These are phyloP conservation scores for Citrullus mucosospermus DNA, from an alignment of 306 rosid species.

Conservation along the genomic window DNA sequence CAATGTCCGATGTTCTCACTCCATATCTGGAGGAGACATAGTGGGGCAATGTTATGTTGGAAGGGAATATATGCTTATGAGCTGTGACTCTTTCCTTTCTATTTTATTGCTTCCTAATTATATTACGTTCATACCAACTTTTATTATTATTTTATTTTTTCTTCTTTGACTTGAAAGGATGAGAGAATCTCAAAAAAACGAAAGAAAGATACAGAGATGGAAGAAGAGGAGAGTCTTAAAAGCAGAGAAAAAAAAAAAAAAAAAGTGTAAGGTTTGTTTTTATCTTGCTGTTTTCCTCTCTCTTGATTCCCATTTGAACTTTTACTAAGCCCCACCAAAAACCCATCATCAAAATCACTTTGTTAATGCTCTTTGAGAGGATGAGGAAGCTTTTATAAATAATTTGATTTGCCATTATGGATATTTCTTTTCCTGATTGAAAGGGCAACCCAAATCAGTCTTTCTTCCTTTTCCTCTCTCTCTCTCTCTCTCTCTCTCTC, in stretches of 20 bases:
- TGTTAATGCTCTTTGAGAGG: slow-evolving; percentile 30
- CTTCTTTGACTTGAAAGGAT: slow-evolving; percentile 81
- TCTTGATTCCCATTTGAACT: slow-evolving; percentile 33
- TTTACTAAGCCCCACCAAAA: neutral
- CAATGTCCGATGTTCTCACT: slow-evolving; percentile 66
- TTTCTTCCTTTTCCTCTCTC: slow-evolving; percentile 4
- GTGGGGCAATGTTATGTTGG: slow-evolving; percentile 82
- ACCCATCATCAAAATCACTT: slow-evolving; percentile 23
- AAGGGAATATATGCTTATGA: slow-evolving; percentile 90
- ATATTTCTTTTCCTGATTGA: slow-evolving; percentile 34
- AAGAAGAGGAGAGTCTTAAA: slow-evolving; percentile 49
- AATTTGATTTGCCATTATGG: slow-evolving; percentile 29
- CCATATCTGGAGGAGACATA: slow-evolving; percentile 78
- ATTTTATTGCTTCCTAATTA: slow-evolving; percentile 25
- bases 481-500: too few relatives aligned
- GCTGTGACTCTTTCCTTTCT: slow-evolving; percentile 34
- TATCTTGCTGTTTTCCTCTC: slow-evolving; percentile 50
- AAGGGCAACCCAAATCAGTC: slow-evolving; percentile 31
- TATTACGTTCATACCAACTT: slow-evolving; percentile 36
- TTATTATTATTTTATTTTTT: slow-evolving; percentile 10
- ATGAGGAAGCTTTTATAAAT: slow-evolving; percentile 10
- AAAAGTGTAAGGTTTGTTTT: slow-evolving; percentile 92
- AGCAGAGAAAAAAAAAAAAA: slow-evolving; percentile 70
- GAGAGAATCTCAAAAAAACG: slow-evolving; percentile 57
- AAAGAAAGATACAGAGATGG: slow-evolving; percentile 51